These are phyloP conservation scores for Plasmopara halstedii DNA, from an alignment of 352 stramenopile genomes.

Conservation along the genomic window DNA sequence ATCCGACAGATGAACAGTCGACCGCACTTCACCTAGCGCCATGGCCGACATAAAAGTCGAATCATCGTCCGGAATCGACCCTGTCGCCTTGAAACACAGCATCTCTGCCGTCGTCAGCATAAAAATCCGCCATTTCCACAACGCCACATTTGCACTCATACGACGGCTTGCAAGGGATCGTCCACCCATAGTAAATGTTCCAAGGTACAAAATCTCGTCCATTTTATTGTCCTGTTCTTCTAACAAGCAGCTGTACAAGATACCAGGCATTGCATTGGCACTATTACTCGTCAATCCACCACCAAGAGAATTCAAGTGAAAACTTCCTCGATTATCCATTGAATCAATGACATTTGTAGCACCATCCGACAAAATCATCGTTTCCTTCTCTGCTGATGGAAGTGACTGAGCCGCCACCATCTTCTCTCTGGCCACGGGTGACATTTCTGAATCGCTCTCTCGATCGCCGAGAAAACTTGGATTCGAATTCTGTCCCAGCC, in stretches of 20 bases:
- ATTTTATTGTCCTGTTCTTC: conserved; percentile 76
- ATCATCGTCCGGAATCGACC: conserved; percentile 22
- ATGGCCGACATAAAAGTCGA: conserved; percentile 21
- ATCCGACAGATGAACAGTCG: conserved; percentile 64
- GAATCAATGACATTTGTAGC: not conserved
- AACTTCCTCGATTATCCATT: conserved; percentile 16
- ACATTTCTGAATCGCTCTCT: conserved; percentile 29
- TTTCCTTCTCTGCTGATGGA: conserved; percentile 3
- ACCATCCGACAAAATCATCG: conserved; percentile 2
- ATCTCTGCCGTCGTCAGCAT: conserved; percentile 72
- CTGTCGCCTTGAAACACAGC: conserved; percentile 63
- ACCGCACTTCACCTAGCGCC: conserved; percentile 57
- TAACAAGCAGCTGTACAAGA: conserved; percentile 65
- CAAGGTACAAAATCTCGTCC: conserved; percentile 68
- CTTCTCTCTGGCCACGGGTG: conserved; percentile 16
- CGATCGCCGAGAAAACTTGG: conserved; percentile 6
- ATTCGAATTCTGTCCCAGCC: conserved; percentile 14
- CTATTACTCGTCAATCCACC: conserved; percentile 9
- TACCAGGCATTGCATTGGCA: conserved; percentile 33
- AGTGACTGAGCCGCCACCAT: conserved; percentile 11
- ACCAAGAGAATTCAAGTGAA: conserved; percentile 21
- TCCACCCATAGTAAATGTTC: conserved; percentile 74
- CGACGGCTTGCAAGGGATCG: conserved; percentile 55
- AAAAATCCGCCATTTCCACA: conserved; percentile 76
- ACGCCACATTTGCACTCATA: conserved; percentile 63